A percentile compares a stretch with the other conserved stretches of the same genome.
Conservation (phyloP, 257 asterid genomes). For the Ilex asprella region DNA sequence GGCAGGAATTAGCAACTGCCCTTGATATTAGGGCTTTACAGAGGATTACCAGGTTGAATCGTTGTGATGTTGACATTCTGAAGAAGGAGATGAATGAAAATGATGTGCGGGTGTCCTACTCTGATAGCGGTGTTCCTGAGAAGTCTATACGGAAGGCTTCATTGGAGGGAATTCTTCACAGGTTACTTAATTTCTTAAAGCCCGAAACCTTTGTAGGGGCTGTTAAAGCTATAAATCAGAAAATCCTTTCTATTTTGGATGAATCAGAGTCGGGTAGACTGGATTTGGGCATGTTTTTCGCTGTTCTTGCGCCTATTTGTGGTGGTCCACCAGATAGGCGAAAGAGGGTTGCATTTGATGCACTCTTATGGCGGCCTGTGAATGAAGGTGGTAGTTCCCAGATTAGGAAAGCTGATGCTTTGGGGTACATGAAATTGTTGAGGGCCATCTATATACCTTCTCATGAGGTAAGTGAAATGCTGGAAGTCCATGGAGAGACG, state of each 20-base stretch:
- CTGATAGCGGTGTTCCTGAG: constrained; percentile 74
- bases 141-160: constrained; percentile 93
- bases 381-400: constrained; percentile 55
- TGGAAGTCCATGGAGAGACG: constrained; percentile 73
- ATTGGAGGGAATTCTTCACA: constrained; percentile 65
- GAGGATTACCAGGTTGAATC: constrained; percentile 78
- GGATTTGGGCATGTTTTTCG: constrained; percentile 88
- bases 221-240: constrained; percentile 86
- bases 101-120: constrained; percentile 72
- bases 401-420: constrained; percentile 74
- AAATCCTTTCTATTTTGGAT: constrained; percentile 70
- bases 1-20: constrained; percentile 64
- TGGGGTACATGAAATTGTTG: constrained; percentile 57
- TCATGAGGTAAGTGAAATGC: constrained; percentile 65
- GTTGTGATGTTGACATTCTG: constrained; percentile 70
- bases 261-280: constrained; percentile 83
- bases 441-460: constrained; percentile 83
- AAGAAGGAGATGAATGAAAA: constrained; percentile 82
- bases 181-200: constrained; percentile 74
- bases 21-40: constrained; percentile 85
- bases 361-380: constrained; percentile 87
- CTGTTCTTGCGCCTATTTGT: constrained; percentile 80
- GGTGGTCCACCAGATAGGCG: constrained; percentile 77
- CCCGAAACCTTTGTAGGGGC: constrained; percentile 94
- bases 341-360: constrained; percentile 77